Evolutionary conservation across 495 filamentous ascomycete genomes (phyloP).

Genomic region (Chlorociboria aeruginascens): DNA sequence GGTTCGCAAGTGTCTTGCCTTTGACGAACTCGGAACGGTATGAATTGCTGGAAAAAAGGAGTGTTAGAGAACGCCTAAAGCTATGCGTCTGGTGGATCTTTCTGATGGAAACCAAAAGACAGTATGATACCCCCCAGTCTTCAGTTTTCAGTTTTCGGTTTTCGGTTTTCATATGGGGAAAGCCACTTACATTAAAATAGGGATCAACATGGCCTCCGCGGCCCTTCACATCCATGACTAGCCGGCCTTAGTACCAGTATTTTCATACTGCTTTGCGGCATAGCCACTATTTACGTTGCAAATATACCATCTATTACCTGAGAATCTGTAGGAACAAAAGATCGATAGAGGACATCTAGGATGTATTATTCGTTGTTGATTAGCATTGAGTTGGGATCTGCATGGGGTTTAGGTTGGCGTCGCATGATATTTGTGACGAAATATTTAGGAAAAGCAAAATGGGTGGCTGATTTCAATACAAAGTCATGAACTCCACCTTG

Average conservation of each 20-base stretch:
- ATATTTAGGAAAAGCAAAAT: neutral
- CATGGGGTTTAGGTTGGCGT: neutral
- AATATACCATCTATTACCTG: too few species aligned
- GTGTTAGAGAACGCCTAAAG: slow-evolving; percentile 70
- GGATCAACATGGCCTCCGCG: too few species aligned
- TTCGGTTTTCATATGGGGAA: too few species aligned
- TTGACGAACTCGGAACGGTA: slow-evolving; percentile 73
- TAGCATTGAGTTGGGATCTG: neutral
- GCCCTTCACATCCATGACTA: slow-evolving; percentile 9
- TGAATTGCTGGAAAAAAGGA: slow-evolving; percentile 51
- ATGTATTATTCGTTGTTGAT: neutral
- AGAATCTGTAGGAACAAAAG: too few species aligned
- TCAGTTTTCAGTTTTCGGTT: too few species aligned
- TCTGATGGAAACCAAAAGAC: slow-evolving; percentile 57
- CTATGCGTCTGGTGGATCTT: slow-evolving; percentile 65
- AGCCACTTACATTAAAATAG: too few species aligned
- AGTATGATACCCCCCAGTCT: slow-evolving; percentile 41
- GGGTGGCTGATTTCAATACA: too few species aligned
- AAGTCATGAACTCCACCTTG: too few species aligned
- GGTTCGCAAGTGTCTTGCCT: slow-evolving; percentile 76
- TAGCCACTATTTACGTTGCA: neutral
- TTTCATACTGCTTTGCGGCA: slow-evolving; percentile 3
- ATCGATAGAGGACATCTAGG: too few species aligned
- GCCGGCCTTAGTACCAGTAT: slow-evolving; percentile 13
- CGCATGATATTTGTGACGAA: neutral